Conservation (phyloP, 306 rosid species). For the Geum urbanum region DNA sequence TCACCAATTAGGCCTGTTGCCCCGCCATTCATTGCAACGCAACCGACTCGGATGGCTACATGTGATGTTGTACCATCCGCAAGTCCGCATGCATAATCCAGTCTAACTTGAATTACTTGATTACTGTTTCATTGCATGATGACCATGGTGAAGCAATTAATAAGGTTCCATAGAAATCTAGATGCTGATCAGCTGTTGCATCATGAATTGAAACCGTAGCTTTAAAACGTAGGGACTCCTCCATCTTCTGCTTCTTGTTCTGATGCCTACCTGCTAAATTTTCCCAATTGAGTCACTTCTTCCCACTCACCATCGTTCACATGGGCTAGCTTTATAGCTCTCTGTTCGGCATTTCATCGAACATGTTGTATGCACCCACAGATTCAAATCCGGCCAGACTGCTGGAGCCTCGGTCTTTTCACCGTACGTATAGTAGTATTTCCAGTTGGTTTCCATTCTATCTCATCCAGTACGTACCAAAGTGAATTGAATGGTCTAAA, state of each 20-base stretch:
- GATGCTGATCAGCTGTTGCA: conserved; percentile 3
- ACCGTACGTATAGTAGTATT: too few relatives aligned
- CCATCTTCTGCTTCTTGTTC: not conserved
- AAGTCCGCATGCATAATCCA: too few relatives aligned
- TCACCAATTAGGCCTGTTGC: too few relatives aligned
- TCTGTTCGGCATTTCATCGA: not conserved
- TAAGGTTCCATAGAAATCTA: not conserved
- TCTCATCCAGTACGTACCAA: too few relatives aligned
- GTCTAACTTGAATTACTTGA: too few relatives aligned
- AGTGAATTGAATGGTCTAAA: not conserved
- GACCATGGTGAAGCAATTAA: not conserved
- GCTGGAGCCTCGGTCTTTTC: not conserved
- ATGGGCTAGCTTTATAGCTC: not conserved
- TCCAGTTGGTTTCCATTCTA: not conserved
- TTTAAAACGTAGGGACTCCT: not conserved
- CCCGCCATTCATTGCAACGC: too few relatives aligned
- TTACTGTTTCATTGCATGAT: too few relatives aligned
- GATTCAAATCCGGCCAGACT: too few relatives aligned
- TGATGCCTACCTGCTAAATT: not conserved
- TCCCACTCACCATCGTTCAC: not conserved
- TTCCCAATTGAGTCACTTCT: not conserved
- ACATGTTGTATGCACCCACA: not conserved
- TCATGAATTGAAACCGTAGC: too few relatives aligned
- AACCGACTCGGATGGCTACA: too few relatives aligned
- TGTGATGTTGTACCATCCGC: too few relatives aligned